Evolutionary conservation across 176 grass and related monocot genomes (phyloP).

Genomic region (Bonia amplexicaulis): DNA sequence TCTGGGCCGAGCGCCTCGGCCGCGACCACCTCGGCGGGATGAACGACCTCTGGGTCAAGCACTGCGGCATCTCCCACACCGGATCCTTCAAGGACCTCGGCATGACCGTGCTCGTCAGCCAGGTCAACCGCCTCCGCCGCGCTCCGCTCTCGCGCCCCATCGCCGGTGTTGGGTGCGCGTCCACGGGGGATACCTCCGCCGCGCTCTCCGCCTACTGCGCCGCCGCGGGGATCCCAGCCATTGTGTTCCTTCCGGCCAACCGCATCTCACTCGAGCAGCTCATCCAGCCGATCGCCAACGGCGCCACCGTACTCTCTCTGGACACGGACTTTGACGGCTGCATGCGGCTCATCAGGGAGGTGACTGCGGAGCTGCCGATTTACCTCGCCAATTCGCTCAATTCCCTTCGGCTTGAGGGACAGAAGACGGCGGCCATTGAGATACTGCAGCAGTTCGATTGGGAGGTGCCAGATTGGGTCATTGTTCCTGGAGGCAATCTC

Average conservation of each 20-base stretch:
- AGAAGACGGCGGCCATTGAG: conserved; percentile 93
- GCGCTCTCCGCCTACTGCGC: conserved; percentile 88
- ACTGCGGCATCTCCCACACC: conserved; percentile 98
- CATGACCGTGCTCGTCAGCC: conserved; percentile 79
- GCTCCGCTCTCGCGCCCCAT: conserved; percentile 53
- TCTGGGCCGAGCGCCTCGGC: conserved; percentile 91
- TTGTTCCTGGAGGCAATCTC: conserved; percentile 82
- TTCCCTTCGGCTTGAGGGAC: conserved; percentile 76
- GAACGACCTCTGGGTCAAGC: conserved; percentile 97
- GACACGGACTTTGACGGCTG: conserved; percentile 94
- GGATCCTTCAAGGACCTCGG: conserved; percentile 97
- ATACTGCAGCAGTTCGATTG: conserved; percentile 96
- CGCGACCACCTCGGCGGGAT: conserved; percentile 85
- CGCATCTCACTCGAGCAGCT: conserved; percentile 90
- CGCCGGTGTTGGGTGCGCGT: conserved; percentile 73
- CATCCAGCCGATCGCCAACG: conserved; percentile 88
- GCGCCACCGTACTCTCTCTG: conserved; percentile 86
- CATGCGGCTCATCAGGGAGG: conserved; percentile 90
- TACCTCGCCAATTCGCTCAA: conserved; percentile 93
- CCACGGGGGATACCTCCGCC: conserved; percentile 92
- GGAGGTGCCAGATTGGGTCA: conserved; percentile 93
- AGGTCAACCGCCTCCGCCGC: conserved; percentile 79
- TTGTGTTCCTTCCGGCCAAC: conserved; percentile 80
- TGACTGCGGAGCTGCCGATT: conserved; percentile 83
- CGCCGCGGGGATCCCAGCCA: conserved; percentile 80